These are phyloP conservation scores for Blastomyces silverae DNA, from an alignment of 2,329 filamentous ascomycete species.

Conservation along the genomic window DNA sequence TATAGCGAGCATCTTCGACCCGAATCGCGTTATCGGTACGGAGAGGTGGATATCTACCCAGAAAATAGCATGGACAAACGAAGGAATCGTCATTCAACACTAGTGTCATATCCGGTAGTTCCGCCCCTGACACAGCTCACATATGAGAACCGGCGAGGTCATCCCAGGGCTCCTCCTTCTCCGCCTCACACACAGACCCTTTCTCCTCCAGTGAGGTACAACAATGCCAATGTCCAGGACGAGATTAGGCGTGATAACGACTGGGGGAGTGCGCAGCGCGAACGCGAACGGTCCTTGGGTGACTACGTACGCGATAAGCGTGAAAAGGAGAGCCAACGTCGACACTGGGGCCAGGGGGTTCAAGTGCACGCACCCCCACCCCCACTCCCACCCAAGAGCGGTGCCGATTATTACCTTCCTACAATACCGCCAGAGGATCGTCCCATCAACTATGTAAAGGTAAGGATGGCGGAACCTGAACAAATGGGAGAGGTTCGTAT, in stretches of 20 bases:
- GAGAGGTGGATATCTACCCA: constrained; percentile 26
- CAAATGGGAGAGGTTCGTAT: neutral
- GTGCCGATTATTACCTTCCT: neutral
- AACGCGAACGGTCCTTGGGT: constrained; percentile 15
- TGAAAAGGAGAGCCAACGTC: constrained; percentile 4
- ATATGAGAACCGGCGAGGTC: constrained; percentile 22
- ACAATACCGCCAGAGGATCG: constrained; percentile 2
- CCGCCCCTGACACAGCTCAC: constrained; percentile 16
- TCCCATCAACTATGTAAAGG: constrained; percentile 15
- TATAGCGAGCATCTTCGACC: constrained; percentile 12
- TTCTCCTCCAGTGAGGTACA: neutral
- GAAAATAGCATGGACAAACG: constrained; percentile 22
- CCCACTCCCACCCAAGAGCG: neutral
- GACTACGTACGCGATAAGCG: constrained; percentile 16
- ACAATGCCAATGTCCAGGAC: constrained; percentile 11
- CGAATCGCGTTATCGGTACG: constrained; percentile 19
- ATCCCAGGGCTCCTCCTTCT: constrained; percentile 11
- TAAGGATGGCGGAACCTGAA: constrained; percentile 15
- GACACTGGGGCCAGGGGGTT: constrained; percentile 4
- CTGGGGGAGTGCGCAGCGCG: constrained; percentile 14
- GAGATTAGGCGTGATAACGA: constrained; percentile 14
- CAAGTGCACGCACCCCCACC: neutral
- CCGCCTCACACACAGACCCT: constrained; percentile 11
- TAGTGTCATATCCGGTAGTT: constrained; percentile 6
- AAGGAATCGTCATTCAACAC: constrained; percentile 6